phyloP scores from a whole-genome alignment of 2,329 filamentous ascomycete genomes.

The Colletotrichum sojae region DNA sequence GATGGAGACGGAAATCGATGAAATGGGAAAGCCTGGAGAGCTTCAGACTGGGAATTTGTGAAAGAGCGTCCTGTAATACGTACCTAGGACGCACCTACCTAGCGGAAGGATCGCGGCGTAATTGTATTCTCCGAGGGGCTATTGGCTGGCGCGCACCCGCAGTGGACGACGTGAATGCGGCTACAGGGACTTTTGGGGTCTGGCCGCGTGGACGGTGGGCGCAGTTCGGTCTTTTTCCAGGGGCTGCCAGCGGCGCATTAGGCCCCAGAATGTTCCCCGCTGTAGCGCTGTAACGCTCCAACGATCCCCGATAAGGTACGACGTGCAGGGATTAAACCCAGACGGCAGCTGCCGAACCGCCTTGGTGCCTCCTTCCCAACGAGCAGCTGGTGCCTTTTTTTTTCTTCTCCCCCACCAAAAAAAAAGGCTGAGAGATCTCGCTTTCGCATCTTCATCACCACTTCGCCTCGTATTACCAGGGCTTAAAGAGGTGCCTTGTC shows the following conservation, averaged over 20 bases:
- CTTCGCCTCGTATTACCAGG: background rate
- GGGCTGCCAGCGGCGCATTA: background rate
- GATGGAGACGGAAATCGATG: background rate
- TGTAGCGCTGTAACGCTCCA: no score
- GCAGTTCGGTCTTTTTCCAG: constrained; percentile 19
- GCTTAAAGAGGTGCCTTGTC: background rate
- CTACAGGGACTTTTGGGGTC: background rate
- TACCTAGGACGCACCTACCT: no score
- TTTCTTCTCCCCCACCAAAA: constrained; percentile 9
- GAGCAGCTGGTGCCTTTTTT: background rate
- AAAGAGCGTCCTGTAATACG: no score
- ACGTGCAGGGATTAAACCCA: background rate
- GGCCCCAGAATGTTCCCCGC: background rate
- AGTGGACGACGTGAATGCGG: no score
- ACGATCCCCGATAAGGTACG: background rate
- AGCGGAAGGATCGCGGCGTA: constrained; percentile 17
- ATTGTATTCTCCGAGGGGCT: background rate
- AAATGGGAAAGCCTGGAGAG: background rate
- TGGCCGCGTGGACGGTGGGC: constrained; percentile 26
- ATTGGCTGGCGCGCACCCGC: no score
- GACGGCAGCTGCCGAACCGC: constrained; percentile 12
- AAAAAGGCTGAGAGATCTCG: constrained; percentile 24
- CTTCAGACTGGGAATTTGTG: background rate
- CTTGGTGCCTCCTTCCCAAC: constrained; percentile 3
- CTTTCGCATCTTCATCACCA: constrained; percentile 1